Percentiles rank a stretch among this genome's conserved stretches.
These are phyloP conservation scores for Hylodesmum podocarpum DNA, from an alignment of 306 rosid genomes.

Conservation along the genomic window DNA sequence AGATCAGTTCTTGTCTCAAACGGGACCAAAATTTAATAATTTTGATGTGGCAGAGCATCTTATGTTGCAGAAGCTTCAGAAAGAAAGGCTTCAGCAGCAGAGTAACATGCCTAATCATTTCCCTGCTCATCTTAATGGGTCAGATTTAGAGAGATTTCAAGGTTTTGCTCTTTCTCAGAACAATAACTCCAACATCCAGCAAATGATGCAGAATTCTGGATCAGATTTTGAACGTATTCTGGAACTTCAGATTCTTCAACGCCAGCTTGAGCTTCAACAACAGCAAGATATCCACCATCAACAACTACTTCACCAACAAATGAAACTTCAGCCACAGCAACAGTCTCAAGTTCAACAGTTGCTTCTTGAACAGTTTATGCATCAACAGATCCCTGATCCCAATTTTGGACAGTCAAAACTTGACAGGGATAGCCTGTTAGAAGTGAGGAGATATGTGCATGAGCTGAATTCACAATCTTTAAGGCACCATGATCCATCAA, in stretches of 20 bases:
- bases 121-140: constrained; percentile 42
- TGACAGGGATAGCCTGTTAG: constrained; percentile 53
- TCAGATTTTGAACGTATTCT: constrained; percentile 55
- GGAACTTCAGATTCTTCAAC: constrained; percentile 48
- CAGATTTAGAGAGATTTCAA: constrained; percentile 47
- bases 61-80: constrained; percentile 46
- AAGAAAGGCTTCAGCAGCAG: constrained; percentile 56
- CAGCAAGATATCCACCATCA: constrained; percentile 61
- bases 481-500: constrained; percentile 53
- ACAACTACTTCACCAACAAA: constrained; percentile 53
- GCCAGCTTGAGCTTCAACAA: constrained; percentile 58
- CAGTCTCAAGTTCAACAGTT: constrained; percentile 58
- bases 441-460: constrained; percentile 45
- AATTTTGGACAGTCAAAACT: constrained; percentile 51
- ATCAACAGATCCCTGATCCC: constrained; percentile 55
- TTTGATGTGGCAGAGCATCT: constrained; percentile 49
- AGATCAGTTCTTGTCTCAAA: constrained; percentile 39
- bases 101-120: constrained; percentile 35
- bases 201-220: constrained; percentile 46
- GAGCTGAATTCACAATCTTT: constrained; percentile 52
- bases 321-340: constrained; percentile 62
- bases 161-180: constrained; percentile 43
- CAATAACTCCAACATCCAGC: constrained; percentile 47
- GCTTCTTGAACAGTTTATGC: constrained; percentile 61
- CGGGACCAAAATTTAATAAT: constrained; percentile 41